Conservation (phyloP, 495 filamentous ascomycete genomes). For the Hypomontagnella submonticulosa region DNA sequence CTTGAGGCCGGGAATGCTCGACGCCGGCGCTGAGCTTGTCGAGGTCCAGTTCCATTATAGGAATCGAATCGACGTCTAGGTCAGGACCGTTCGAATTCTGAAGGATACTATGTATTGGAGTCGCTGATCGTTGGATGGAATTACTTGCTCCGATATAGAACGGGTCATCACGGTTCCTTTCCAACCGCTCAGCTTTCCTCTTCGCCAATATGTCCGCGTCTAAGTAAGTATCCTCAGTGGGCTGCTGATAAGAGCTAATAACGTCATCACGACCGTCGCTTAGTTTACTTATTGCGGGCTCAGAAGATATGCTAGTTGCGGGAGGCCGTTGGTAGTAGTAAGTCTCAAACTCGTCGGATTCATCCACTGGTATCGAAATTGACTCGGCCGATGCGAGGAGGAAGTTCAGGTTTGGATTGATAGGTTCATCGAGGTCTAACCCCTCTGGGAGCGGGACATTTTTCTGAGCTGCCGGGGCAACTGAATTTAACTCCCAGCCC, state of each 20-base stretch:
- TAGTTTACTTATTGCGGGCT: constrained; percentile 65
- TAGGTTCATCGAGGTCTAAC: constrained; percentile 79
- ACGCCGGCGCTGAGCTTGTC: constrained; percentile 56
- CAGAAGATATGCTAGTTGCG: constrained; percentile 54
- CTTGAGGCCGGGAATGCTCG: constrained; percentile 30
- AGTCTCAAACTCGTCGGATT: constrained; percentile 71
- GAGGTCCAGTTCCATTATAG: constrained; percentile 90
- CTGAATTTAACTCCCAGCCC: constrained; percentile 90
- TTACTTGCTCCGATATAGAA: constrained; percentile 84
- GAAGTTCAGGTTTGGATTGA: constrained; percentile 75
- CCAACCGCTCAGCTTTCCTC: constrained; percentile 73
- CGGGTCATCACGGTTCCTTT: constrained; percentile 89
- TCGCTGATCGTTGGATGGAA: constrained; percentile 61
- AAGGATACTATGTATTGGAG: constrained; percentile 77
- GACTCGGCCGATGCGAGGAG: constrained; percentile 71
- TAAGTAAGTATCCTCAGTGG: constrained; percentile 66
- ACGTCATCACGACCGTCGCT: constrained; percentile 55
- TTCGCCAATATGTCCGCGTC: constrained; percentile 71
- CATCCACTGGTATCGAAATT: constrained; percentile 61
- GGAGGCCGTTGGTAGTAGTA: constrained; percentile 75
- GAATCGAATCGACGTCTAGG: constrained; percentile 91
- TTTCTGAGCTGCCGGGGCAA: constrained; percentile 81
- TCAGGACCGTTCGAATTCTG: constrained; percentile 74
- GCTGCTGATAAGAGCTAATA: constrained; percentile 71
- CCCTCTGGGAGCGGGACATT: constrained; percentile 84